Conservation (phyloP, 148 eudicot species). For the Amaranthus cruentus region DNA sequence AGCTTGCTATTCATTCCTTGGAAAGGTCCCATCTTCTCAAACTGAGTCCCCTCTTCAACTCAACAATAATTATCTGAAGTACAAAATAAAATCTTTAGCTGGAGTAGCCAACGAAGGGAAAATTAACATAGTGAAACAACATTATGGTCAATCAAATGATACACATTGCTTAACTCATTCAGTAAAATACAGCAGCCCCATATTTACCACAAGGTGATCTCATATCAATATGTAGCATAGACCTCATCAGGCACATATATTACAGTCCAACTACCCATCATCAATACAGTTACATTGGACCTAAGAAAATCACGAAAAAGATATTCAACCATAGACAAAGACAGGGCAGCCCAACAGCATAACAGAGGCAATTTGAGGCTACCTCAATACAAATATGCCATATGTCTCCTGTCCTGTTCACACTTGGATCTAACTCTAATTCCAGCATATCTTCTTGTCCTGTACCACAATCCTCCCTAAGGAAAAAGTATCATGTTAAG, state of each 20-base stretch:
- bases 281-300: background rate
- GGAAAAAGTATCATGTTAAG: slow-evolving; percentile 2
- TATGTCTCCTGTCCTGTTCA: slow-evolving; percentile 80
- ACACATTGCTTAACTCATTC: background rate
- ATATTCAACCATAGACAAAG: background rate
- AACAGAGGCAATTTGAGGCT: slow-evolving; percentile 9
- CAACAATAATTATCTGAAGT: background rate
- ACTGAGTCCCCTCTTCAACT: background rate
- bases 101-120: background rate
- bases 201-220: background rate
- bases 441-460: slow-evolving; percentile 52
- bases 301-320: background rate
- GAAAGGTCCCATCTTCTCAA: background rate
- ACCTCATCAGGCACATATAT: background rate
- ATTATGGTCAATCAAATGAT: background rate
- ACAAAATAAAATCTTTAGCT: background rate
- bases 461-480: slow-evolving; percentile 38
- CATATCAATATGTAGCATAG: slow-evolving; percentile 4
- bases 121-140: background rate
- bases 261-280: background rate
- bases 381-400: slow-evolving; percentile 96
- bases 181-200: background rate
- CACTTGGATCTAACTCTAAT: slow-evolving; percentile 55
- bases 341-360: slow-evolving; percentile 9
- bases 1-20: background rate